Evolutionary conservation across 2,329 filamentous ascomycete species (phyloP).

Genomic region (Neopestalotiopsis rosae): DNA sequence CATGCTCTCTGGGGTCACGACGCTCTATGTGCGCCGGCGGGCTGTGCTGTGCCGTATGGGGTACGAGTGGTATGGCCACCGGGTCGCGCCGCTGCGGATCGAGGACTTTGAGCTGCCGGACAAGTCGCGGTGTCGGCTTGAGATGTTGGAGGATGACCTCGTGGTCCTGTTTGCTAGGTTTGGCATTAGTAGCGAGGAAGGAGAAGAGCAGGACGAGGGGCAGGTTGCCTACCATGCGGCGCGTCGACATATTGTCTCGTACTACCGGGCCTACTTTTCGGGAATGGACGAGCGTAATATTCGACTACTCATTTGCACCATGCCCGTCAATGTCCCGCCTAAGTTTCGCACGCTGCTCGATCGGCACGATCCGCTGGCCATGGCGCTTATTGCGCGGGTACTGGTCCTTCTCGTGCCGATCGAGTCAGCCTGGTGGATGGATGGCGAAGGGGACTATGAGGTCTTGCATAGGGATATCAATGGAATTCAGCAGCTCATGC

Average conservation of each 20-base stretch:
- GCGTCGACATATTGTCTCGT: neutral
- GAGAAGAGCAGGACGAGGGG: neutral
- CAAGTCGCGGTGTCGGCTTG: neutral
- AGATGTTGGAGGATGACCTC: constrained; percentile 6
- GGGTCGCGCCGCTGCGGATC: neutral
- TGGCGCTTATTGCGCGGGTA: constrained; percentile 11
- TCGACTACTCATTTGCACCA: constrained; percentile 11
- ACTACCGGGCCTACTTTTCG: constrained; percentile 14
- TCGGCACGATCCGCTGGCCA: constrained; percentile 5
- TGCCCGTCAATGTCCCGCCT: neutral
- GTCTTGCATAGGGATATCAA: constrained; percentile 14
- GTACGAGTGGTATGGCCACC: constrained; percentile 15
- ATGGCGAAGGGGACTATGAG: constrained; percentile 17
- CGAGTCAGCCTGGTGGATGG: constrained; percentile 18
- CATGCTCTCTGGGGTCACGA: neutral
- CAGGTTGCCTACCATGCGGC: constrained; percentile 2
- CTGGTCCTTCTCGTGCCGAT: constrained; percentile 5
- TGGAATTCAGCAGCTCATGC: constrained; percentile 15
- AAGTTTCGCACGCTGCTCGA: neutral
- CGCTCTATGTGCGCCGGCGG: neutral
- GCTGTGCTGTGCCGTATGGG: neutral
- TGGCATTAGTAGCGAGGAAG: neutral
- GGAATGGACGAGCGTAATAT: neutral
- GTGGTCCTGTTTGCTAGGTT: neutral
- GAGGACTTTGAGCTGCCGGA: neutral